phyloP scores from a whole-genome alignment of 306 rosid species.

The Elaeagnus macrophylla region DNA sequence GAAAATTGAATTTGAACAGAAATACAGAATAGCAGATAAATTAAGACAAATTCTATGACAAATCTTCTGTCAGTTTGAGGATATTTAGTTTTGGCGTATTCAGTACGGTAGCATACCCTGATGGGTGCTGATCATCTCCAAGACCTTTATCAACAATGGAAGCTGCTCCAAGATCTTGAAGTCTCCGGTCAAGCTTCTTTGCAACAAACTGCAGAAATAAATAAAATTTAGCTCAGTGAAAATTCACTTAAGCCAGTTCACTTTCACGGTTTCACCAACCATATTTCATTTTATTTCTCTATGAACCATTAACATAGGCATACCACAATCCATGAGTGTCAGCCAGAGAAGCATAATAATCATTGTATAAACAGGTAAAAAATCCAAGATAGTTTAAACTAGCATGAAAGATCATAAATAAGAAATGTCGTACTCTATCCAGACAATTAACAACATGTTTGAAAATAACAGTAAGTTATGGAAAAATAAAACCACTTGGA shows the following conservation, averaged over 20 bases:
- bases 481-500: too few relatives aligned
- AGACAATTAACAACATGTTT: too few relatives aligned
- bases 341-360: too few relatives aligned
- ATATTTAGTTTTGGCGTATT: slow-evolving; percentile 5
- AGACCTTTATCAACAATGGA: slow-evolving; percentile 65
- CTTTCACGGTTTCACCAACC: neutral
- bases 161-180: slow-evolving; percentile 68
- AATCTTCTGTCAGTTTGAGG: slow-evolving; percentile 13
- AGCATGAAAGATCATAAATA: too few relatives aligned
- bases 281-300: neutral
- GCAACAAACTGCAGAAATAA: slow-evolving; percentile 68
- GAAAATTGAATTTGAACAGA: neutral
- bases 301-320: too few relatives aligned
- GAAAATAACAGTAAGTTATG: too few relatives aligned
- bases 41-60: slow-evolving; percentile 11
- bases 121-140: slow-evolving; percentile 94
- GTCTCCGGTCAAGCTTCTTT: slow-evolving; percentile 89
- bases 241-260: neutral
- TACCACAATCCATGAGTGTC: too few relatives aligned
- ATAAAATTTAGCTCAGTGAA: neutral
- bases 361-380: too few relatives aligned
- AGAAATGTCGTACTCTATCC: too few relatives aligned
- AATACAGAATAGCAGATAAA: neutral
- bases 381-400: too few relatives aligned
- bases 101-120: slow-evolving; percentile 51